A percentile compares a stretch with the other conserved stretches of the same genome.
Conservation (phyloP, 1,284 basidiomycete genomes). For the Rhodotorula sp. region DNA sequence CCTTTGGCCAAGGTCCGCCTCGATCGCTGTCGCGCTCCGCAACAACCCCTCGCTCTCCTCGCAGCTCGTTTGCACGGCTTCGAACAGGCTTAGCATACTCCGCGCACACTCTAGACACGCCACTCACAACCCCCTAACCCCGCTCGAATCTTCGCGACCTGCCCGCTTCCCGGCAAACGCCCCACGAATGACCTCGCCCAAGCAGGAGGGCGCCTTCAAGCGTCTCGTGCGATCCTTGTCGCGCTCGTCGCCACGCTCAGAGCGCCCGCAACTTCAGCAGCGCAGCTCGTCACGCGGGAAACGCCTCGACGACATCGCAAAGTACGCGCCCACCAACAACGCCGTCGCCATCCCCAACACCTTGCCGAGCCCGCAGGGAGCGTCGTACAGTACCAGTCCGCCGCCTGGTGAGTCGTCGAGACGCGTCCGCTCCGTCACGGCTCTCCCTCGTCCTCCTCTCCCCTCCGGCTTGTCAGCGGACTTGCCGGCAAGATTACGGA, state of each 20-base stretch:
- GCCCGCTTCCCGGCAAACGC: too few relatives aligned
- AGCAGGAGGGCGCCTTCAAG: conserved; percentile 16
- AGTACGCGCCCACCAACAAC: background rate
- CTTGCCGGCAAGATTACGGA: too few relatives aligned
- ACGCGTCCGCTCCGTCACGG: background rate
- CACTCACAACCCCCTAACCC: too few relatives aligned
- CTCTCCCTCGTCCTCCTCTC: too few relatives aligned
- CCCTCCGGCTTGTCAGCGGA: background rate
- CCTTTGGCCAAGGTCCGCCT: too few relatives aligned
- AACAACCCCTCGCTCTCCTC: too few relatives aligned
- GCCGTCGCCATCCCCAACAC: background rate
- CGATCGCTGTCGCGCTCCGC: too few relatives aligned
- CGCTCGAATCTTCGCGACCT: too few relatives aligned
- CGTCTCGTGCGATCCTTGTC: conserved; percentile 23
- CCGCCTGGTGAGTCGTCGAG: conserved; percentile 7
- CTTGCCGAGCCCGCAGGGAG: background rate
- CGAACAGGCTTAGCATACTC: too few relatives aligned
- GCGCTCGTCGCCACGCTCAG: conserved; percentile 12
- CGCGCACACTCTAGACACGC: too few relatives aligned
- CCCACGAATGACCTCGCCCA: too few relatives aligned
- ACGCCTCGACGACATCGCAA: conserved; percentile 2
- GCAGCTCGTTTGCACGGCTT: too few relatives aligned
- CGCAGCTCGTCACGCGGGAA: background rate
- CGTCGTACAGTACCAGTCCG: conserved; percentile 5
- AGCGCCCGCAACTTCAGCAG: background rate